These are phyloP conservation scores for Castanea sativa DNA, from an alignment of 306 rosid species.

Conservation along the genomic window DNA sequence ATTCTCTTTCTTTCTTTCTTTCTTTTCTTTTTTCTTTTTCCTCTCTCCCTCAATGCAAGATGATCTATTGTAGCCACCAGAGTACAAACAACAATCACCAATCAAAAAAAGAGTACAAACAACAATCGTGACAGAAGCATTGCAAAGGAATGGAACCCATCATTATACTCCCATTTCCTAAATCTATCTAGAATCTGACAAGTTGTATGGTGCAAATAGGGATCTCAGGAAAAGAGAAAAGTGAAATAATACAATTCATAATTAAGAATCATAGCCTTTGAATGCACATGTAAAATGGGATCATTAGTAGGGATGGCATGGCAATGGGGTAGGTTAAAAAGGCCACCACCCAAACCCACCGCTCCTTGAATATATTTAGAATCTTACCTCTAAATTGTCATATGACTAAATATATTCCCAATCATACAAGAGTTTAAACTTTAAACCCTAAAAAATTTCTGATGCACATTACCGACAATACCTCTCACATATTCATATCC, in stretches of 20 bases:
- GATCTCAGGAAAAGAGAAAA: background rate
- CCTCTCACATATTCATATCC: no score
- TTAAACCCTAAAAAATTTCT: no score
- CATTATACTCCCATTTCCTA: background rate
- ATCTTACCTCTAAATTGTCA: no score
- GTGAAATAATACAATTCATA: background rate
- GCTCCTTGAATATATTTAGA: no score
- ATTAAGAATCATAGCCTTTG: background rate
- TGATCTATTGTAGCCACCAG: constrained; percentile 1
- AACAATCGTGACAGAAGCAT: background rate
- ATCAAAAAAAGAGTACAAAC: no score
- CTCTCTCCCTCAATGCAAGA: background rate
- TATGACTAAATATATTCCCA: no score
- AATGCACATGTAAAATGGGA: background rate
- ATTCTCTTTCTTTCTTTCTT: no score
- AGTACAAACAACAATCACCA: background rate
- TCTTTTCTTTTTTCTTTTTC: no score
- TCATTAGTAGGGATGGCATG: background rate
- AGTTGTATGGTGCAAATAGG: background rate
- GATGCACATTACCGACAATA: no score
- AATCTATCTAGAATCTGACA: background rate
- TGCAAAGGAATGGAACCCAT: background rate
- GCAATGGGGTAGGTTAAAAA: no score
- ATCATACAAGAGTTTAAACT: no score
- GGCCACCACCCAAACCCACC: no score